A percentile compares a stretch with the other conserved stretches of the same genome.
Conservation (phyloP, 1,139 yeast genomes). For the Nakaseomyces delphensis region DNA sequence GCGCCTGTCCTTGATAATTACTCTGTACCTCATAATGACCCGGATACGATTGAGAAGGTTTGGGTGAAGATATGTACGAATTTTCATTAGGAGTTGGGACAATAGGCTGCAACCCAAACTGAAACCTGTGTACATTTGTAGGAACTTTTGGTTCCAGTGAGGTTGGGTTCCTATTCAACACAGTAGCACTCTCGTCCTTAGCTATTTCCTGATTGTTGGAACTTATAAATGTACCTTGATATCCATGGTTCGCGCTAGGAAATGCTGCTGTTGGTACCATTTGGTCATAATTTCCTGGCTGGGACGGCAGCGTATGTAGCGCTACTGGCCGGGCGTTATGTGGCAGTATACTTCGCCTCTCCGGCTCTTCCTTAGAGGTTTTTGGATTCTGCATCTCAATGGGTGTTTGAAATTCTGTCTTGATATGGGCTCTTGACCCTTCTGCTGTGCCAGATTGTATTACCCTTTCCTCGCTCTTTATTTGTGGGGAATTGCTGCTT, state of each 20-base stretch:
- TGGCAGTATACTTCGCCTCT: neutral
- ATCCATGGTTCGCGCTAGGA: neutral
- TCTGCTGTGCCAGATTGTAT: neutral
- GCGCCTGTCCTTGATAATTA: constrained; percentile 5
- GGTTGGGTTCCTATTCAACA: neutral
- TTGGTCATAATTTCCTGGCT: neutral
- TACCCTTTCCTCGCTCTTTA: neutral
- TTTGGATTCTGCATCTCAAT: neutral
- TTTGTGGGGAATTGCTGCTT: neutral
- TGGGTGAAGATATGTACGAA: neutral
- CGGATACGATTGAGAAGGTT: neutral
- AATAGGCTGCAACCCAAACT: neutral
- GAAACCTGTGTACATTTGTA: neutral
- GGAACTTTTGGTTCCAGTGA: neutral
- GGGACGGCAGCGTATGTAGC: neutral
- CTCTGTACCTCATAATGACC: neutral
- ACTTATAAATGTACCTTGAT: neutral
- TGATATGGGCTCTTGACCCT: neutral
- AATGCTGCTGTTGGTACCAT: neutral
- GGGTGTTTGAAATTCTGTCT: neutral
- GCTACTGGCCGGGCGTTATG: neutral
- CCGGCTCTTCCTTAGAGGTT: too few relatives aligned
- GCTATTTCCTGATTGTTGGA: neutral
- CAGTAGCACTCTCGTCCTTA: neutral
- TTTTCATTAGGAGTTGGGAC: neutral